A percentile compares a stretch with the other conserved stretches of the same genome.
phyloP scores from a whole-genome alignment of 2,329 filamentous ascomycete species.

The Neurospora crassa region DNA sequence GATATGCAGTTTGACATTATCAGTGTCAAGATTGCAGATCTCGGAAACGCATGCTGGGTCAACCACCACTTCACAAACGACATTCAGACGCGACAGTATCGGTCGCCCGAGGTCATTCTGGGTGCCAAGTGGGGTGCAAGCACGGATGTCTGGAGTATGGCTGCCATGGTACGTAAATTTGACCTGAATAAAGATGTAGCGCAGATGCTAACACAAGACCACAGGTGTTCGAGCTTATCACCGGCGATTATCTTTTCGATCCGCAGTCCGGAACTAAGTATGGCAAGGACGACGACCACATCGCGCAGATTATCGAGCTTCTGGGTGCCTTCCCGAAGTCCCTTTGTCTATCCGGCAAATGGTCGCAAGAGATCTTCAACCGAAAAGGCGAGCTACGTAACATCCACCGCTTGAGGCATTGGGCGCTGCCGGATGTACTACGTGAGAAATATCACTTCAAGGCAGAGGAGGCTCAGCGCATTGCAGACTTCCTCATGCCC shows the following conservation, averaged over 20 bases:
- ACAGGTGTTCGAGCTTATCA: conserved; percentile 94
- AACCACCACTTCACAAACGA: conserved; percentile 99
- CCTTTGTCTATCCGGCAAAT: conserved; percentile 85
- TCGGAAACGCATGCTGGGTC: conserved; percentile 98
- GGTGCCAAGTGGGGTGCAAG: conserved; percentile 99
- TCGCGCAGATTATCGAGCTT: conserved; percentile 96
- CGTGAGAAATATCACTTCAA: conserved; percentile 96
- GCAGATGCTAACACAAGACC: not conserved
- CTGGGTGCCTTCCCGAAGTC: conserved; percentile 89
- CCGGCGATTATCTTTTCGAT: conserved; percentile 96
- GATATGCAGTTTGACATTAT: conserved; percentile 64
- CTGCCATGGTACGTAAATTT: conserved; percentile 69
- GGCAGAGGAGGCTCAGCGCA: conserved; percentile 65
- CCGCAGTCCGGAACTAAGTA: conserved; percentile 98
- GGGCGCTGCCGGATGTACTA: conserved; percentile 87
- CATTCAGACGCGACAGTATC: conserved; percentile 95
- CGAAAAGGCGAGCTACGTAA: conserved; percentile 94
- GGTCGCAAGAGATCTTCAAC: conserved; percentile 98
- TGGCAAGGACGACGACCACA: conserved; percentile 98
- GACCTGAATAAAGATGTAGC: not conserved
- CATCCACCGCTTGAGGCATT: conserved; percentile 91
- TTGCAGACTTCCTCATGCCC: conserved; percentile 75
- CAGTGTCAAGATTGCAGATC: conserved; percentile 96
- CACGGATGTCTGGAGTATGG: conserved; percentile 99
- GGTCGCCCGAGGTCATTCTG: conserved; percentile 93